Percentiles rank a stretch among this genome's conserved stretches.
Evolutionary conservation across 1,139 yeast species (phyloP).

Genomic region (Saccharomyces hybrid): DNA sequence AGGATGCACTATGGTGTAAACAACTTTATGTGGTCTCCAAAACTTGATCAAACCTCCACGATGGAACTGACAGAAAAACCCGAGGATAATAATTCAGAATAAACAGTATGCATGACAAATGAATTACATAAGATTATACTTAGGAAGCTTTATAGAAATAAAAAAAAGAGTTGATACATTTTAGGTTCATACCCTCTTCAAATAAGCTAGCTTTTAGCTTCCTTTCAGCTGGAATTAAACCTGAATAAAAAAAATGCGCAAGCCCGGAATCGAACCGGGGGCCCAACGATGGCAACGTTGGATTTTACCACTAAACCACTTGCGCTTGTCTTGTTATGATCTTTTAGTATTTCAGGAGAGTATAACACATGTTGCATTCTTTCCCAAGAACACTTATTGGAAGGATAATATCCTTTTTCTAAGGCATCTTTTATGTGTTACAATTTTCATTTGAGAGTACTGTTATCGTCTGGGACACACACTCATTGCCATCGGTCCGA

Average conservation of each 20-base stretch:
- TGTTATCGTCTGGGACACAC: too few relatives aligned
- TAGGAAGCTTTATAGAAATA: not conserved
- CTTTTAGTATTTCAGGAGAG: not conserved
- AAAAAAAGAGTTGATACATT: not conserved
- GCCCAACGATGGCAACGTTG: conserved; percentile 27
- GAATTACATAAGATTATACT: not conserved
- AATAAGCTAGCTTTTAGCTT: too few relatives aligned
- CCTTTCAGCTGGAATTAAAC: not conserved
- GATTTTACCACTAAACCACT: conserved; percentile 26
- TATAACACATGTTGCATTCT: too few relatives aligned
- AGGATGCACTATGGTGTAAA: conserved; percentile 23
- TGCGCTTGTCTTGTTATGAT: conserved; percentile 10
- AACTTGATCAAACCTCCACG: not conserved
- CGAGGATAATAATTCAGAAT: not conserved
- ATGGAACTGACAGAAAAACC: not conserved
- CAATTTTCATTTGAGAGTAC: too few relatives aligned
- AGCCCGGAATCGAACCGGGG: conserved; percentile 28
- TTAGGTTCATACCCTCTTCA: not conserved
- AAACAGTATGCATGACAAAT: not conserved
- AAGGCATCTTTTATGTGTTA: too few relatives aligned
- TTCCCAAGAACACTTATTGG: too few relatives aligned
- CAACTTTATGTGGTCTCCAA: conserved; percentile 28
- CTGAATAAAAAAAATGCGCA: conserved; percentile 14
- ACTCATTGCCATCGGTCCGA: too few relatives aligned
- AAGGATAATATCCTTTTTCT: too few relatives aligned